Base-by-base conservation (phyloP, 768 basidiomycete species). In the Clitopilus passeckerianus region DNA sequence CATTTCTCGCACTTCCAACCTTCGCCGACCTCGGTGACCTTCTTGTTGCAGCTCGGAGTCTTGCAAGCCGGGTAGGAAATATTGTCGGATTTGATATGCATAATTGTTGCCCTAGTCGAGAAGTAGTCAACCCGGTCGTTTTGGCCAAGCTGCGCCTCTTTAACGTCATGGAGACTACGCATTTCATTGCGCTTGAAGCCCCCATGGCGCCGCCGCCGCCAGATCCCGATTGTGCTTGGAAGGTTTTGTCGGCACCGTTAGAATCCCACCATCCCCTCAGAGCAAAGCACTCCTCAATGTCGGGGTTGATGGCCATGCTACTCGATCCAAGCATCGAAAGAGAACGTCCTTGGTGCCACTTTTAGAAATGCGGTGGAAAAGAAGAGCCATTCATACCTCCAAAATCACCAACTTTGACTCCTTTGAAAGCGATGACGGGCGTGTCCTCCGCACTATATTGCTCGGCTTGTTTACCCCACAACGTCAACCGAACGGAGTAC, bases 401-500 rank as follows among this genome's bases (percentile, higher is more conserved):
- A 71, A 89, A 99, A 63, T 98, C 96, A 24, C 93, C 88, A 41
- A 98, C 91, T 71, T 89, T 93, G 63, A 93, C 92, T 22, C 92
- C 90, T 74, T 95, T 97, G 82, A 95, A 92, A 4, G 96, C 96
- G 63, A 95, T 81, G 30, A 98, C 86, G 8, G 92, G 85, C 54
- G 79, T 78, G 10, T 80, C 76, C 18, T 76, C 74, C 5, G 79
- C 74, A n/a, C 72, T 70, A 70, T 86, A 98, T 41, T 82, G 81
- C 70, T 98, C 93, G 0, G 96, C 96, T 70, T 93, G 90, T 71
- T 90, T 93, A 22, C 96, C 97, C 97, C 96, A 99, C 30, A 98
- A 77, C 2, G 96, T 99, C 63, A 98, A 70, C 34, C 93, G 84
- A 41, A 93, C 87, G 15, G 87, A 84, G 66, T 77, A 92, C 34